Conservation (phyloP, 768 basidiomycete genomes). For the Hericium erinaceus region DNA sequence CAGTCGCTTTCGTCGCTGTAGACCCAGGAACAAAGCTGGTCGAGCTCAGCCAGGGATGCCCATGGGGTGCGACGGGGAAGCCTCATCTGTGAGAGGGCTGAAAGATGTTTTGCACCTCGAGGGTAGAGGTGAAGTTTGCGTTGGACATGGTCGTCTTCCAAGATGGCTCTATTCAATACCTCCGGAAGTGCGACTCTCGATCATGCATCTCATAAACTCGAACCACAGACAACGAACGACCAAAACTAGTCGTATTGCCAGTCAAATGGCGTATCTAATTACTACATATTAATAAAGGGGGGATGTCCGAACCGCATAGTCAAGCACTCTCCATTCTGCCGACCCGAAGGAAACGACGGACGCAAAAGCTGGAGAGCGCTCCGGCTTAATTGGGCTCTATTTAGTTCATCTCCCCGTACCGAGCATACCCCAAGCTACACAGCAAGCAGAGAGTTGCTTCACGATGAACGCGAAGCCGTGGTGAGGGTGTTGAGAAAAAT, state of each 20-base stretch:
- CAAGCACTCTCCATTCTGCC: slow-evolving; percentile 52
- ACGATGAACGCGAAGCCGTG: slow-evolving; percentile 26
- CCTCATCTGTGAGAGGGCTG: slow-evolving; percentile 34
- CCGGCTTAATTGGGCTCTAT: slow-evolving; percentile 74
- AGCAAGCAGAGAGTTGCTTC: slow-evolving; percentile 48
- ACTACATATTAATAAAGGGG: no score
- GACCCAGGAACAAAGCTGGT: slow-evolving; percentile 69
- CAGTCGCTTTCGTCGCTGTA: slow-evolving; percentile 55
- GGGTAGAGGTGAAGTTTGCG: not conserved
- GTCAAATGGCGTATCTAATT: no score
- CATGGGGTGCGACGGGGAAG: slow-evolving; percentile 79
- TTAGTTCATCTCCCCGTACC: slow-evolving; percentile 31
- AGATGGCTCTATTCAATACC: no score
- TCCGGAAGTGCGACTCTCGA: no score
- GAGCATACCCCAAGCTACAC: slow-evolving; percentile 45
- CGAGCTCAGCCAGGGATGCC: slow-evolving; percentile 58
- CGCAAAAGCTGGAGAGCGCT: slow-evolving; percentile 41
- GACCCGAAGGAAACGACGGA: slow-evolving; percentile 27
- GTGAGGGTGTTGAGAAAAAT: slow-evolving; percentile 23
- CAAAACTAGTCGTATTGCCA: no score
- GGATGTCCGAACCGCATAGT: slow-evolving; percentile 65
- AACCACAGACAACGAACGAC: no score
- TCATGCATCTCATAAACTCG: no score
- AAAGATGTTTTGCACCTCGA: not conserved
- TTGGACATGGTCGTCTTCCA: no score